phyloP scores from a whole-genome alignment of 2,329 filamentous ascomycete species.

The Hypoxylon sp. region DNA sequence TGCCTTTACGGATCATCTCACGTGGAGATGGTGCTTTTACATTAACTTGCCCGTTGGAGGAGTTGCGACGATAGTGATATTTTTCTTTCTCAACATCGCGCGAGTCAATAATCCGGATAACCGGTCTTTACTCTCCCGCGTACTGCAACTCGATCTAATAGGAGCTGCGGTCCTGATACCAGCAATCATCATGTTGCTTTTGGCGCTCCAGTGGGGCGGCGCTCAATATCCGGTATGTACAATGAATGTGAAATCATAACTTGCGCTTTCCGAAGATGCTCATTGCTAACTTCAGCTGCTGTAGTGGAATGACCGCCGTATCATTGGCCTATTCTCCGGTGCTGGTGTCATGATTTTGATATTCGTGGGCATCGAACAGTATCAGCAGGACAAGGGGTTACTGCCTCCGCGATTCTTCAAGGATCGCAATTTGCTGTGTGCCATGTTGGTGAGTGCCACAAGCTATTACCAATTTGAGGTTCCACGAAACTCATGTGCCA shows the following conservation, averaged over 20 bases:
- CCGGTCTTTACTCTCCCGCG: slow-evolving; percentile 13
- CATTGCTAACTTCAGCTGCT: slow-evolving; percentile 5
- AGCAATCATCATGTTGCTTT: slow-evolving; percentile 66
- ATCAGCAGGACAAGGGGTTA: slow-evolving; percentile 64
- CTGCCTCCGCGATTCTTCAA: slow-evolving; percentile 66
- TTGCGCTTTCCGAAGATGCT: not conserved
- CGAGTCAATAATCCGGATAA: slow-evolving; percentile 34
- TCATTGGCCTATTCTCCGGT: slow-evolving; percentile 68
- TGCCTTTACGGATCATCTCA: slow-evolving; percentile 42
- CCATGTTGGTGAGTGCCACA: slow-evolving; percentile 36
- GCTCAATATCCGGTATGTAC: slow-evolving; percentile 58
- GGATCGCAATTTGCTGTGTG: slow-evolving; percentile 60
- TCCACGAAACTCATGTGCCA: too few species aligned
- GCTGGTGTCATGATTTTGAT: slow-evolving; percentile 62
- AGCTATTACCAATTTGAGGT: too few species aligned
- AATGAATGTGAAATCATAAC: not conserved
- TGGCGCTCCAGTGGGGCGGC: slow-evolving; percentile 72
- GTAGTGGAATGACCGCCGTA: slow-evolving; percentile 62
- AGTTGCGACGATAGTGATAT: slow-evolving; percentile 51
- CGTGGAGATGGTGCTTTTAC: slow-evolving; percentile 49
- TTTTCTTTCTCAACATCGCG: slow-evolving; percentile 46
- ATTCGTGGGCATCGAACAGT: slow-evolving; percentile 64
- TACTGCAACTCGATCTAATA: slow-evolving; percentile 33
- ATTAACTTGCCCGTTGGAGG: slow-evolving; percentile 47
- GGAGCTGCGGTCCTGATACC: slow-evolving; percentile 52